Conservation (phyloP, 805 yeast genomes). For the Wickerhamomyces rabaulensis region DNA sequence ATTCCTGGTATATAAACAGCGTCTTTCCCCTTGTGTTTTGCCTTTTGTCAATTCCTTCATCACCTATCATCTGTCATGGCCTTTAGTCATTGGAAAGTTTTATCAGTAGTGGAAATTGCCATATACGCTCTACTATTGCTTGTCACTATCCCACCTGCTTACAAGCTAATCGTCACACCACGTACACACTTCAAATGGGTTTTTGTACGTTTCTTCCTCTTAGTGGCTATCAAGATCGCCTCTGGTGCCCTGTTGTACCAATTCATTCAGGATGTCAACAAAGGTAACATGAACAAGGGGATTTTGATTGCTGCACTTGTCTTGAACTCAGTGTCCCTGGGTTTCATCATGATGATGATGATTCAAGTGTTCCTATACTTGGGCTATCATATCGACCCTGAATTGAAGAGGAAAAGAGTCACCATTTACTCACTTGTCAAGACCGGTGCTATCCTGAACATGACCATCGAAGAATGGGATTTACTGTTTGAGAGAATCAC, state of each 20-base stretch:
- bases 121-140: background rate
- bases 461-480: background rate
- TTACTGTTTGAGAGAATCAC: background rate
- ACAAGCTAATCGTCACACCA: background rate
- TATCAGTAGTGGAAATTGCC: background rate
- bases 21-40: too few species aligned
- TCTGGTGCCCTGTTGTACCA: background rate
- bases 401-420: background rate
- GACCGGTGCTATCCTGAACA: too few species aligned
- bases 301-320: slow-evolving; percentile 2
- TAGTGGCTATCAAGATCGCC: background rate
- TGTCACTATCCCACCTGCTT: background rate
- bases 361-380: background rate
- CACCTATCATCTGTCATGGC: background rate
- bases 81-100: background rate
- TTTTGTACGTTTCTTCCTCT: background rate
- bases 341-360: background rate
- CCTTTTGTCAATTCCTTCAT: too few species aligned
- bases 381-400: background rate
- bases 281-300: background rate
- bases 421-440: background rate
- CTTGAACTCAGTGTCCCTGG: background rate
- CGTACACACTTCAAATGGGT: background rate
- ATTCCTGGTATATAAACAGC: too few species aligned
- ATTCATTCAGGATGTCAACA: background rate